Evolutionary conservation across 306 rosid species (phyloP).

Genomic region (Fragaria ananassa): DNA sequence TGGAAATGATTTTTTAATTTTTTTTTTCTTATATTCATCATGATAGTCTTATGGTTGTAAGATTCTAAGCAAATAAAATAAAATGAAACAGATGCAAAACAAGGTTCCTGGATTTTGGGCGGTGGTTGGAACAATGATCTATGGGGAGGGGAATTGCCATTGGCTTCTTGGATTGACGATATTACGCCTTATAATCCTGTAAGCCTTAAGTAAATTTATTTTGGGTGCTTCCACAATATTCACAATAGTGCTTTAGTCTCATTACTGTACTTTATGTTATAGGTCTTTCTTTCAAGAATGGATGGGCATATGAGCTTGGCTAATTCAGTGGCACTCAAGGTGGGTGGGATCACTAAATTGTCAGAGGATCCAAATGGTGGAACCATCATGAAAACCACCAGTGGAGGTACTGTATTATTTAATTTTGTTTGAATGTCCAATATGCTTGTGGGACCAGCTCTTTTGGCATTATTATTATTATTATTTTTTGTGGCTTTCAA

Average conservation of each 20-base stretch:
- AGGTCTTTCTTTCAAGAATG: conserved; percentile 78
- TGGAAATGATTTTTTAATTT: neutral
- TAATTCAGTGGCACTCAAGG: conserved; percentile 58
- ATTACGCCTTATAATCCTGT: conserved; percentile 73
- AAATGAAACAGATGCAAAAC: conserved; percentile 46
- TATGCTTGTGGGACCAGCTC: neutral
- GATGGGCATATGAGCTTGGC: conserved; percentile 92
- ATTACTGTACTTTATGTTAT: conserved; percentile 15
- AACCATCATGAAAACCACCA: conserved; percentile 48
- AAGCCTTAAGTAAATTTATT: conserved; percentile 26
- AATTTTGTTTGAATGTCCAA: neutral
- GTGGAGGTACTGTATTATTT: conserved; percentile 48
- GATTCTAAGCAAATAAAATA: neutral
- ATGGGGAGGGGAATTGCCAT: conserved; percentile 85
- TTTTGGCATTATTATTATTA: neutral
- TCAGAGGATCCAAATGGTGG: conserved; percentile 74
- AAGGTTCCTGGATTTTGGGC: conserved; percentile 88
- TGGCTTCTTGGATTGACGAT: conserved; percentile 75
- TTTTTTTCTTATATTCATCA: neutral
- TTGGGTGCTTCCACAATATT: conserved; percentile 13
- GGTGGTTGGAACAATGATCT: conserved; percentile 93
- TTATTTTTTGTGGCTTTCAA: neutral
- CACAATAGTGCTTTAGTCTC: neutral
- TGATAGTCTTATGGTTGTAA: neutral
- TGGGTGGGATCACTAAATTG: conserved; percentile 57